Conservation (phyloP, 805 yeast genomes). For the Ogataea nonfermentans region DNA sequence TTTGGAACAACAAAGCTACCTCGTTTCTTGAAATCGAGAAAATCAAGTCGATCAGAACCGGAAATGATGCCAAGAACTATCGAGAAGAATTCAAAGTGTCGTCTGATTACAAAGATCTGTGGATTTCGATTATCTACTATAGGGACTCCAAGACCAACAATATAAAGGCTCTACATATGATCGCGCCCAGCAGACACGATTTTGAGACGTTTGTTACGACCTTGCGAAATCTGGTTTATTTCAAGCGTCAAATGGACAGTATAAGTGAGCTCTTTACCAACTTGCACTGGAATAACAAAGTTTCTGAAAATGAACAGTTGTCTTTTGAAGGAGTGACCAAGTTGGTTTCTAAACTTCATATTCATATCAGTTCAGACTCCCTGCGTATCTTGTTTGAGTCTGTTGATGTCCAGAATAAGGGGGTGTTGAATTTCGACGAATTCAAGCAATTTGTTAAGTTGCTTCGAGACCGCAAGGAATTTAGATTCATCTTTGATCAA, state of each 20-base stretch:
- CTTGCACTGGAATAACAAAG: conserved; percentile 60
- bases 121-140: conserved; percentile 81
- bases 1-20: conserved; percentile 54
- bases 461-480: conserved; percentile 65
- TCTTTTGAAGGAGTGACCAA: conserved; percentile 66
- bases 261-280: conserved; percentile 43
- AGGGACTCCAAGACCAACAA: conserved; percentile 55
- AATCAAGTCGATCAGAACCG: conserved; percentile 59
- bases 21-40: conserved; percentile 55
- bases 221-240: conserved; percentile 50
- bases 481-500: conserved; percentile 38
- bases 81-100: conserved; percentile 81
- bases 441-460: conserved; percentile 72
- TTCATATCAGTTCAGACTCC: conserved; percentile 59
- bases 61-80: conserved; percentile 76
- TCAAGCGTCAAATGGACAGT: conserved; percentile 60
- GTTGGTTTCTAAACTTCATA: conserved; percentile 65
- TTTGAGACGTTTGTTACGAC: conserved; percentile 56
- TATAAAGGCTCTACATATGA: conserved; percentile 74
- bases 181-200: conserved; percentile 54
- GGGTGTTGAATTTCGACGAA: conserved; percentile 62
- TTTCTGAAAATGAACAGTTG: conserved; percentile 36
- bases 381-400: conserved; percentile 49
- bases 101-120: conserved; percentile 57
- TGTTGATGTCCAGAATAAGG: conserved; percentile 50